A percentile compares a stretch with the other conserved stretches of the same genome.
Evolutionary conservation across 192 early-diverging fungal genomes (phyloP).

Genomic region (Coemansia sp.): DNA sequence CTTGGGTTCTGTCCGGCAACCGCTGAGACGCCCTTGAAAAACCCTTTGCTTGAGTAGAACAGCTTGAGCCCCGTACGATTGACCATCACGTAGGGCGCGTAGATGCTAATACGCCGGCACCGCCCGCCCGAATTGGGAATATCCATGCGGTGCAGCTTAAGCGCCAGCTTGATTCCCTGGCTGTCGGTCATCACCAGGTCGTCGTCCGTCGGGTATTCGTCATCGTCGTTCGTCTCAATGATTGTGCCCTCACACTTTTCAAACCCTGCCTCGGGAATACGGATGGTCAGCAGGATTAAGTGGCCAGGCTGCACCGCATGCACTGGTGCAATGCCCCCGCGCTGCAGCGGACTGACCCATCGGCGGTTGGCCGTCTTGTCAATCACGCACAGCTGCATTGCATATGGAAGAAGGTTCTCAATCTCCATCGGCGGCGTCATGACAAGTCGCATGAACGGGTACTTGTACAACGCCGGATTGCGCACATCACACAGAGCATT

Average conservation of each 20-base stretch:
- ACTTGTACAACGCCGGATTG: constrained; percentile 53
- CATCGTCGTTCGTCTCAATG: constrained; percentile 75
- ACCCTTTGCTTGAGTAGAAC: constrained; percentile 72
- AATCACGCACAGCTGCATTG: constrained; percentile 73
- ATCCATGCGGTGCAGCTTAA: constrained; percentile 64
- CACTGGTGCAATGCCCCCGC: constrained; percentile 71
- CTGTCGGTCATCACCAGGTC: constrained; percentile 65
- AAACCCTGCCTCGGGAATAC: constrained; percentile 74
- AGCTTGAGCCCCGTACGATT: constrained; percentile 88
- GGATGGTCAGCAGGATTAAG: constrained; percentile 70
- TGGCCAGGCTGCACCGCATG: constrained; percentile 84
- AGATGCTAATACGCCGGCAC: constrained; percentile 81
- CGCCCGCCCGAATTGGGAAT: constrained; percentile 63
- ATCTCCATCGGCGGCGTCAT: constrained; percentile 79
- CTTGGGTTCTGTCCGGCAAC: constrained; percentile 64
- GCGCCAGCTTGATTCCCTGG: constrained; percentile 60
- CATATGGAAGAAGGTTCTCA: constrained; percentile 93
- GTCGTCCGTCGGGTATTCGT: constrained; percentile 77
- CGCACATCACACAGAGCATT: constrained; percentile 33
- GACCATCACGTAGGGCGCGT: constrained; percentile 88
- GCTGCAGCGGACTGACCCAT: constrained; percentile 60
- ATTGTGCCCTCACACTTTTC: constrained; percentile 76
- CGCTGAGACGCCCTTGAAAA: constrained; percentile 71
- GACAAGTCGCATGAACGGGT: constrained; percentile 78
- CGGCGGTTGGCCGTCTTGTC: constrained; percentile 73